phyloP scores from a whole-genome alignment of 2,329 filamentous ascomycete species.

The Penicillium fuscoglaucum region DNA sequence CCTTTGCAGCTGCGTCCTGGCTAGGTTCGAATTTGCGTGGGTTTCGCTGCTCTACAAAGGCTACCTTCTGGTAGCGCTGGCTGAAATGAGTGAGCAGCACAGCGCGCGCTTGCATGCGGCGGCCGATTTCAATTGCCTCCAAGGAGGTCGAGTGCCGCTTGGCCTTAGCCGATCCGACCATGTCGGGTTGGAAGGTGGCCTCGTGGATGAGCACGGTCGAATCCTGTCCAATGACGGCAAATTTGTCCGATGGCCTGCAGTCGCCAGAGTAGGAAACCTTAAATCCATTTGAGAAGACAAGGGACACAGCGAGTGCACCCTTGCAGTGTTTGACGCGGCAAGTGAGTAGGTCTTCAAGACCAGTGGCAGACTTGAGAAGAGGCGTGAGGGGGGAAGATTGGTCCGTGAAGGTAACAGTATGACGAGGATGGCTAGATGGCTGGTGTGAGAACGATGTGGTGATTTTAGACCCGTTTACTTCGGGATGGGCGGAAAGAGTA shows the following conservation, averaged over 20 bases:
- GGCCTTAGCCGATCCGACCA: conserved; percentile 71
- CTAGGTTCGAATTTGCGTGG: conserved; percentile 14
- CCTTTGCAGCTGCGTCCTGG: conserved; percentile 9
- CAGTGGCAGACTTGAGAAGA: conserved; percentile 54
- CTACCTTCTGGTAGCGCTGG: conserved; percentile 81
- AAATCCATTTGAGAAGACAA: conserved; percentile 77
- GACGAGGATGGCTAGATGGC: conserved; percentile 25
- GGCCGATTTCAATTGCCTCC: conserved; percentile 78
- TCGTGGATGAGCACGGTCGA: conserved; percentile 90
- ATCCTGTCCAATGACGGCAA: conserved; percentile 68
- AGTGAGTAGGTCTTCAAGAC: conserved; percentile 67
- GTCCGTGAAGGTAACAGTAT: conserved; percentile 30
- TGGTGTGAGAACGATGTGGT: conserved; percentile 34
- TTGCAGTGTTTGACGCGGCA: conserved; percentile 75
- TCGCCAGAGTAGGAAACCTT: conserved; percentile 93
- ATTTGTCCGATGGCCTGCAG: conserved; percentile 73
- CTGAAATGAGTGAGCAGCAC: conserved; percentile 92
- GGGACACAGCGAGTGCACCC: conserved; percentile 70
- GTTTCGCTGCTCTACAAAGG: conserved; percentile 47
- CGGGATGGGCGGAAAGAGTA: conserved; percentile 47
- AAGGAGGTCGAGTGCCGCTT: conserved; percentile 90
- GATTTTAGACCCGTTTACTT: conserved; percentile 17
- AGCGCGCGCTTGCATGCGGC: conserved; percentile 73
- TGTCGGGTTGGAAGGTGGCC: conserved; percentile 90
- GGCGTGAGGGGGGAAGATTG: conserved; percentile 33